These are phyloP conservation scores for Trichoderma polysporum DNA, from an alignment of 2,329 filamentous ascomycete species.

Conservation along the genomic window DNA sequence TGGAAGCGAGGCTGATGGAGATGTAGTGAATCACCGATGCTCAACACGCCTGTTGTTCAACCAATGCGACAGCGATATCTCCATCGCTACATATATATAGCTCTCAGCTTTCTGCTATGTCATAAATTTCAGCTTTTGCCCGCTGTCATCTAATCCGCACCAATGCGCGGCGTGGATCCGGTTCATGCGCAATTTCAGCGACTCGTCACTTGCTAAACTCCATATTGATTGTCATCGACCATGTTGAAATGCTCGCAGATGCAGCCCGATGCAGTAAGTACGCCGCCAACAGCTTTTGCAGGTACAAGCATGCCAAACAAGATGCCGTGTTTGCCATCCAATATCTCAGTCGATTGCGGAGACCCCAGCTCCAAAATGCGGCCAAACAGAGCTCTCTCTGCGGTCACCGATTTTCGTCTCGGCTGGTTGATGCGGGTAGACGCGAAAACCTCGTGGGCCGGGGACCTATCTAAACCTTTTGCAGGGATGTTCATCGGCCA, in stretches of 20 bases:
- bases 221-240: not conserved
- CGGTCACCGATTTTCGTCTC: not conserved
- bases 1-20: not conserved
- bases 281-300: not conserved
- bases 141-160: not conserved
- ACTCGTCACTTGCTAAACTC: not conserved
- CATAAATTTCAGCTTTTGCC: not conserved
- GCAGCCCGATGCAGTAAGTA: conserved; percentile 3
- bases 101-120: not conserved
- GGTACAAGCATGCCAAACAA: not conserved
- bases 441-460: not conserved
- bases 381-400: not conserved
- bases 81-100: not conserved
- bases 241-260: not conserved
- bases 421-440: not conserved
- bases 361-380: not conserved
- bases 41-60: not conserved
- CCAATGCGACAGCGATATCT: not conserved
- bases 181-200: not conserved
- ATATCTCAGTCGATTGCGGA: not conserved
- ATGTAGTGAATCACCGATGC: not conserved
- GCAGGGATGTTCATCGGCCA: not conserved
- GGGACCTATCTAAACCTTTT: not conserved
- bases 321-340: not conserved
- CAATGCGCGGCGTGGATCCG: not conserved